Conservation (phyloP, 2,329 filamentous ascomycete genomes). For the Pseudonectria buxi region DNA sequence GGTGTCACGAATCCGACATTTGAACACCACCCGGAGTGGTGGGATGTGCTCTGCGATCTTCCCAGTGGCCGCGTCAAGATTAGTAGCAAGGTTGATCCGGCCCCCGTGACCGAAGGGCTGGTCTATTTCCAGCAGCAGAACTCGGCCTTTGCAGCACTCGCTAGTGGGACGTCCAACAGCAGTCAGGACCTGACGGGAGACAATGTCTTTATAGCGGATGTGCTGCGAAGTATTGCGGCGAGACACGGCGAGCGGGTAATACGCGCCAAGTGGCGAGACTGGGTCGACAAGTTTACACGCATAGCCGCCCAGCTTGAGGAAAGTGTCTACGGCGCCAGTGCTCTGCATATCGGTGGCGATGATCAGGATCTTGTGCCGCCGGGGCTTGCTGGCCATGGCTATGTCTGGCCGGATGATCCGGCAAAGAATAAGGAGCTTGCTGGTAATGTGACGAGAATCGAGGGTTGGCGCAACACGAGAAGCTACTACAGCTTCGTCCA, state of each 20-base stretch:
- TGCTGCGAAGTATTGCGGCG: constrained; percentile 75
- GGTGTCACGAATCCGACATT: constrained; percentile 97
- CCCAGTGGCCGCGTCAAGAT: constrained; percentile 92
- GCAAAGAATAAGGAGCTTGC: constrained; percentile 79
- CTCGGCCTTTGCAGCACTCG: constrained; percentile 45
- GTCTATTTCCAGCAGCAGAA: constrained; percentile 82
- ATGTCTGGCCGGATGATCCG: constrained; percentile 84
- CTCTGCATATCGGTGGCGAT: constrained; percentile 75
- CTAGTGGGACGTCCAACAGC: constrained; percentile 34
- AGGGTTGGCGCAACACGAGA: constrained; percentile 92
- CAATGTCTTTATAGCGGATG: constrained; percentile 78
- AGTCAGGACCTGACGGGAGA: constrained; percentile 74
- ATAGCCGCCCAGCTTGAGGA: constrained; percentile 94
- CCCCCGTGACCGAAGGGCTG: constrained; percentile 76
- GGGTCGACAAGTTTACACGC: constrained; percentile 89
- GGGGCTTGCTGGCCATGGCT: constrained; percentile 74
- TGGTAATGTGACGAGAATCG: constrained; percentile 85
- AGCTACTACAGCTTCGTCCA: constrained; percentile 96
- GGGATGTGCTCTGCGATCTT: constrained; percentile 92
- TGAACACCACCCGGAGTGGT: constrained; percentile 92
- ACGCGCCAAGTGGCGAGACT: constrained; percentile 86
- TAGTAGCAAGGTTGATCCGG: constrained; percentile 75
- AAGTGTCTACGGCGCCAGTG: constrained; percentile 86
- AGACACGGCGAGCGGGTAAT: constrained; percentile 86
- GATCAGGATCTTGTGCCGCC: constrained; percentile 55